These are phyloP conservation scores for Eucalyptus microcorys DNA, from an alignment of 345 rosid genomes.

Conservation along the genomic window DNA sequence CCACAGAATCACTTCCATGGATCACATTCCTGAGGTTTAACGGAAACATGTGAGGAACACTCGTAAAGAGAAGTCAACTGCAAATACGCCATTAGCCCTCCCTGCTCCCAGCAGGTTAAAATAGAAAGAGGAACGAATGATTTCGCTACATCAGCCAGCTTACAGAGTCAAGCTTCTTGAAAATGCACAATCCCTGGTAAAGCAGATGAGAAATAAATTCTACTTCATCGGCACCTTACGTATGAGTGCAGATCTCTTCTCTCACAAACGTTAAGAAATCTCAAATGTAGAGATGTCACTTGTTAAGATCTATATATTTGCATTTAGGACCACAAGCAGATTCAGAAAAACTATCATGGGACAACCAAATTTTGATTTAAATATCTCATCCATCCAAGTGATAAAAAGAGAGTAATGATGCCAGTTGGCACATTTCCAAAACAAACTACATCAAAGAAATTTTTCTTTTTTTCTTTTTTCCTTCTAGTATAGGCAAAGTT, in stretches of 20 bases:
- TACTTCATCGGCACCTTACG: background rate
- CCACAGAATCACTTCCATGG: slow-evolving; percentile 90
- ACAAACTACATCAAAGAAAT: background rate
- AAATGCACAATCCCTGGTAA: background rate
- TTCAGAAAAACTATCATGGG: background rate
- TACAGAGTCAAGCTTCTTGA: background rate
- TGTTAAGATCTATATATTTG: background rate
- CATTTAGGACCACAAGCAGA: background rate
- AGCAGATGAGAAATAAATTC: background rate
- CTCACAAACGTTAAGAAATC: background rate
- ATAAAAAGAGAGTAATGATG: background rate
- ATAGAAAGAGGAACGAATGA: background rate
- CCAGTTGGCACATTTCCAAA: background rate
- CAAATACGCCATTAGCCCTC: background rate
- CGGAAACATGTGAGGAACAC: background rate
- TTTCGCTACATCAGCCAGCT: background rate
- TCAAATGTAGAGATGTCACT: background rate
- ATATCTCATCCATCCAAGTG: background rate
- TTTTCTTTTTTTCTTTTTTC: background rate
- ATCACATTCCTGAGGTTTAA: slow-evolving; percentile 57
- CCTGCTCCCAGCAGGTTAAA: background rate
- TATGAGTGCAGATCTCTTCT: background rate
- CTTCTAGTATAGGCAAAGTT: background rate
- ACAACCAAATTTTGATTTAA: background rate
- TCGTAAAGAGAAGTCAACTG: background rate